Conservation (phyloP, 441 rosid species). For the Kokia cookei region DNA sequence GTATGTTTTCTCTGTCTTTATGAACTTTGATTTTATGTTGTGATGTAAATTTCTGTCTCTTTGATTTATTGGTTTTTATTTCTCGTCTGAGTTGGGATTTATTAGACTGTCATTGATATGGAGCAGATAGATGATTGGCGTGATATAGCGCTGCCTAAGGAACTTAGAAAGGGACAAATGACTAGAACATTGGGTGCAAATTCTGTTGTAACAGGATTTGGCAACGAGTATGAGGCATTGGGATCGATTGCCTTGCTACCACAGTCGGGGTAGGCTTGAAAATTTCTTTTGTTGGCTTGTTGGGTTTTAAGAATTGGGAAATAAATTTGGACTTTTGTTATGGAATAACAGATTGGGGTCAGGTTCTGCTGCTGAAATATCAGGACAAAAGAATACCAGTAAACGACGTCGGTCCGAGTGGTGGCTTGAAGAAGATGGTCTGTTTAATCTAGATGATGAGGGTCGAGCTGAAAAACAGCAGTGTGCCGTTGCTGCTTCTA, state of each 20-base stretch:
- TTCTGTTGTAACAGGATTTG: conserved; percentile 73
- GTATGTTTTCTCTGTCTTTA: conserved; percentile 28
- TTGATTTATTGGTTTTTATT: neutral
- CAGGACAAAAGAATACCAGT: conserved; percentile 38
- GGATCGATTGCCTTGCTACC: conserved; percentile 32
- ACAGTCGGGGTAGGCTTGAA: conserved; percentile 42
- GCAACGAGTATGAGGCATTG: conserved; percentile 58
- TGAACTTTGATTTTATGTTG: neutral
- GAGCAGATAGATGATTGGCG: conserved; percentile 96
- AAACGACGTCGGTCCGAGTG: conserved; percentile 56
- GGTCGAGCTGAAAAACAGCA: conserved; percentile 86
- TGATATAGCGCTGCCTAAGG: conserved; percentile 72
- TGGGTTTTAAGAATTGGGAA: conserved; percentile 1
- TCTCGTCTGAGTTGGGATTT: neutral
- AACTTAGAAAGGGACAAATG: conserved; percentile 46
- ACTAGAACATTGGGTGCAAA: conserved; percentile 61
- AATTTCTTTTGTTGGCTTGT: neutral
- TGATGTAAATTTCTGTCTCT: neutral
- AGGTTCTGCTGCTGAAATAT: conserved; percentile 30
- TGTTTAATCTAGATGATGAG: conserved; percentile 85
- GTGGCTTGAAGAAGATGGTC: conserved; percentile 92
- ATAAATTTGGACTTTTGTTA: conserved; percentile 14
- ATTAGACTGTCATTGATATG: neutral
- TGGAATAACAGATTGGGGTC: conserved; percentile 35
- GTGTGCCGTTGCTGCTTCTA: conserved; percentile 86